Base-by-base conservation (phyloP, 352 stramenopile species). In the Globisporangium rhizosaccharum region DNA sequence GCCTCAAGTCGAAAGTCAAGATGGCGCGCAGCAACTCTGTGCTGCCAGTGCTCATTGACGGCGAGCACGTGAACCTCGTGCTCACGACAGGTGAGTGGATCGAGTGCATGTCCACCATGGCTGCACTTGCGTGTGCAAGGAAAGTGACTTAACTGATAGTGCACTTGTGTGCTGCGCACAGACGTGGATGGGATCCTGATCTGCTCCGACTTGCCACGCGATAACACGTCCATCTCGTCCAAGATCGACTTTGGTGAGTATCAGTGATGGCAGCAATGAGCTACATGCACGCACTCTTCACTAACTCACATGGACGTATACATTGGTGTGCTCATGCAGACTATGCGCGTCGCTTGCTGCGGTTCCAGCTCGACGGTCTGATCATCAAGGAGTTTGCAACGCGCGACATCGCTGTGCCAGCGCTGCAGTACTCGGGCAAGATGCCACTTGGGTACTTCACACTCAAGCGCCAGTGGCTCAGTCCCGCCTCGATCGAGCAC, bases 311-410 rank as follows among this genome's bases (percentile, higher is more conserved):
- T 39, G 17, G 8, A 17, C 28, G 3, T 6, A 1, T 56, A 30
- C 20, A 45, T 15, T 18, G 23, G 26, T 36, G 14, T n/a, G 18
- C 23, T 45, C 6, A 46, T 14, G 18, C 8, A 89, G 75, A 89
- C 51, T 84, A 83, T 54, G 68, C 79, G 53, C 76, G 76, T 14
- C 75, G 75, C 36, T 65, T 82, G 41, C 61, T 89, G 26, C 76
- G 66, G 10, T 77, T 76, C 58, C 69, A 86, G 41, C 56, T 89
- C 17, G 68, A 71, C 23, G 61, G 66, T 6, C 37, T 57, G 17
- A 53, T 79, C 18, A 64, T 61, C 39, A 63, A 83, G 30, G 26
- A 63, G 39, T 72, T 66, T 10, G 52, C 61, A 5, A 14, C 60
- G 10, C 65, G 44, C 18, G 50, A 62, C 2, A 39, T 87, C 4